Conservation (phyloP, 2,329 filamentous ascomycete genomes). For the Ilyonectria sp. region DNA sequence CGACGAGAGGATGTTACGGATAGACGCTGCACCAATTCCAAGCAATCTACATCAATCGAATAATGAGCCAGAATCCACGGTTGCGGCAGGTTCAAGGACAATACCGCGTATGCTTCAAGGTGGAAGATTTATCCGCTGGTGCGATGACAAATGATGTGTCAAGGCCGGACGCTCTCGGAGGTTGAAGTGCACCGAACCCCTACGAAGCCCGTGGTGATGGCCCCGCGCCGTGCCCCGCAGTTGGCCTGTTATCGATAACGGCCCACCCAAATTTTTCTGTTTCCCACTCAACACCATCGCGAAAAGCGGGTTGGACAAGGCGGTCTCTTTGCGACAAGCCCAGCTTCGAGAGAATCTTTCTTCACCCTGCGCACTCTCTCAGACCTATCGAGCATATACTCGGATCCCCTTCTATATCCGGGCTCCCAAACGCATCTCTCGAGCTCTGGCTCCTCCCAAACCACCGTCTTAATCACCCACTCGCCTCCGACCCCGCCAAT, state of each 20-base stretch:
- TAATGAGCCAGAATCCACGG: background rate
- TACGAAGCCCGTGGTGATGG: slow-evolving; percentile 24
- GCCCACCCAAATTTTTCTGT: slow-evolving; percentile 50
- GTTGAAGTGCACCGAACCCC: slow-evolving; percentile 21
- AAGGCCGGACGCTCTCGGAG: slow-evolving; percentile 24
- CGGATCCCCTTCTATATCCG: background rate
- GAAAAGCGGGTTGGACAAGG: slow-evolving; percentile 34
- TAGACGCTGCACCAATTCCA: background rate
- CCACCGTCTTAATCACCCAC: background rate
- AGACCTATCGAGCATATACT: background rate
- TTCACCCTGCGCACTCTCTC: background rate
- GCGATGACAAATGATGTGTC: slow-evolving; percentile 46
- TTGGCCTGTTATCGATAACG: slow-evolving; percentile 51
- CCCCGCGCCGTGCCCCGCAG: slow-evolving; percentile 47
- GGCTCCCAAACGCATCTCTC: background rate
- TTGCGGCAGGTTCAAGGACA: background rate
- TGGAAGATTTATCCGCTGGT: slow-evolving; percentile 1
- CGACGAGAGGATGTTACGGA: background rate
- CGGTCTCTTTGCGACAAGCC: slow-evolving; percentile 11
- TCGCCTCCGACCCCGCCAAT: slow-evolving; percentile 26
- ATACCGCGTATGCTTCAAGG: background rate
- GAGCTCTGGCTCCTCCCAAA: slow-evolving; percentile 2
- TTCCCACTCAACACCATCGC: slow-evolving; percentile 43
- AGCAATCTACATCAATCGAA: background rate
- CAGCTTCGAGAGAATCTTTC: slow-evolving; percentile 1